Base-by-base conservation (phyloP, 176 grass and related monocot species). In the Pontederia crassipes region DNA sequence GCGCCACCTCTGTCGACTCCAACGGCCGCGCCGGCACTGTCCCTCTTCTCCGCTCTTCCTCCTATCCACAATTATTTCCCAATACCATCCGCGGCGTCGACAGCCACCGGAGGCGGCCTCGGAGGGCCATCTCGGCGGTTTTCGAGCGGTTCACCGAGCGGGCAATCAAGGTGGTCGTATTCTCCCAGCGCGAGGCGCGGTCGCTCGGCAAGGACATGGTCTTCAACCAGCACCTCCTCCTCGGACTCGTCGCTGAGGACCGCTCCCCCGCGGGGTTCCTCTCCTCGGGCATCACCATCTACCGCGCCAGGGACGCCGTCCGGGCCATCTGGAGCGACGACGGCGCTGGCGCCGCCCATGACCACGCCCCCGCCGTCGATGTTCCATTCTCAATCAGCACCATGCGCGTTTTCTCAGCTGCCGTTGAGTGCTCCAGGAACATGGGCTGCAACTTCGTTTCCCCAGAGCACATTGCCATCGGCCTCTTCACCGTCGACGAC, bases 71-170 rank as follows among this genome's bases (percentile, higher is more conserved):
- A 15, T 28, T 65, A 15, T 72, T 50, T 52, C 58, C 18, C 17
- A 52, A 14, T 16, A 16, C 17, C 14, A 46, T 24, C 11, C 67
- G n/a, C 12, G 51, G 52, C 52, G 0, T 28, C 17, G 61, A 24
- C 14, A 29, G 11, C 17, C 63, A 60, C 27, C 75, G 68, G 40
- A 9, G 47, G 65, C 45, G 65, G 20, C 67, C 55, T 45, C 49
- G 28, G 11, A 45, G 26, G 12, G 65, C 58, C 4, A 49, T 83
- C 66, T 74, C 28, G 66, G 92, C 92, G 15, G 87, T 97, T 7
- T 97, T 91, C 74, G 92, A 97, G 79, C 69, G 87, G 8, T 97
- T 97, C 81, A 91, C 92, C 51, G 86, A 91, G 92, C 72, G 87
- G 55, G 83, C 92, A 48, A 83, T 97, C 54, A 91, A 85, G 70